Conservation (phyloP, 1,139 yeast genomes). For the Taphrina flavorubra region DNA sequence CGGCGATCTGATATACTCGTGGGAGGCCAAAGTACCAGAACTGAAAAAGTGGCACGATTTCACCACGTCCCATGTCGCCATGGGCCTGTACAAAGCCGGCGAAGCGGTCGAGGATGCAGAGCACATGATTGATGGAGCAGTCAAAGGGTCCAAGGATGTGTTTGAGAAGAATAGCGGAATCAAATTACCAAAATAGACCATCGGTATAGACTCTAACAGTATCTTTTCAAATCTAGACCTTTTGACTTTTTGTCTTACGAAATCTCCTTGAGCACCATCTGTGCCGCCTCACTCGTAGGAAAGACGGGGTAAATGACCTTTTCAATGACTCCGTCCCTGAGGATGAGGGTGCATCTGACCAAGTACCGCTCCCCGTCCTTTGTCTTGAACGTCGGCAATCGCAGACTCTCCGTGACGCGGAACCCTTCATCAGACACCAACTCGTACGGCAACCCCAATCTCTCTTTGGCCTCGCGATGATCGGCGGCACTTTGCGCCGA, state of each 20-base stretch:
- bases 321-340: slow-evolving; percentile 3
- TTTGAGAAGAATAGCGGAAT: slow-evolving; percentile 31
- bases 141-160: slow-evolving; percentile 26
- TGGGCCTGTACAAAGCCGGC: slow-evolving; percentile 28
- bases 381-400: slow-evolving; percentile 7
- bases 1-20: slow-evolving; percentile 34
- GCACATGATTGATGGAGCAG: slow-evolving; percentile 37
- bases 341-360: slow-evolving; percentile 5
- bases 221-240: too few species aligned
- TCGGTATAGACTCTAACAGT: background rate
- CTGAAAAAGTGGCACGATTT: slow-evolving; percentile 35
- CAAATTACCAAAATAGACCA: slow-evolving; percentile 32
- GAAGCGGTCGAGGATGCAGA: slow-evolving; percentile 36
- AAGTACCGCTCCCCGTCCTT: slow-evolving; percentile 14
- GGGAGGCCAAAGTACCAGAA: slow-evolving; percentile 32
- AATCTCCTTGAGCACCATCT: slow-evolving; percentile 11
- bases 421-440: slow-evolving; percentile 8
- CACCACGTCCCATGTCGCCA: slow-evolving; percentile 33
- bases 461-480: background rate
- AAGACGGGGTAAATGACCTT: slow-evolving; percentile 17
- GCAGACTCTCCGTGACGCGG: slow-evolving; percentile 2
- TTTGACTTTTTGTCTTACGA: background rate
- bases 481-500: slow-evolving; percentile 5
- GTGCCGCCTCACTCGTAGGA: slow-evolving; percentile 7
- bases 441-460: slow-evolving; percentile 9